phyloP scores from a whole-genome alignment of 768 basidiomycete species.

The Rhodotorula toruloides region DNA sequence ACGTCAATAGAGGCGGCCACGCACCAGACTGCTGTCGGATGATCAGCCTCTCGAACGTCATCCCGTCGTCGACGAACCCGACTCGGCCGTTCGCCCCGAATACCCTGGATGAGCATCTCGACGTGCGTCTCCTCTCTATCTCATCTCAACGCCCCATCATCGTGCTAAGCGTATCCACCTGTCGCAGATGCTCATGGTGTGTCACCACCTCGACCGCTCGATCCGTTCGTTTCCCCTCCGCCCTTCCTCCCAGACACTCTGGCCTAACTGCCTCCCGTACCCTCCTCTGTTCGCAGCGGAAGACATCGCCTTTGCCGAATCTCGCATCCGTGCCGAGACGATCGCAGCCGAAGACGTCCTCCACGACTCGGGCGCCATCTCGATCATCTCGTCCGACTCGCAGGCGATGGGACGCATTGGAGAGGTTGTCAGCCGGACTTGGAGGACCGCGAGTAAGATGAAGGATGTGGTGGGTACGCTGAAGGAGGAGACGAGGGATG shows the following conservation, averaged over 20 bases:
- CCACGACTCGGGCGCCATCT: conserved; percentile 66
- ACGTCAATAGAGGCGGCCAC: conserved; percentile 70
- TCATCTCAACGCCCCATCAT: not conserved
- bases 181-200: conserved; percentile 99
- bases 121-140: conserved; percentile 55
- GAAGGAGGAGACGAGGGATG: conserved; percentile 57
- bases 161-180: no score
- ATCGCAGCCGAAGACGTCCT: conserved; percentile 91
- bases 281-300: conserved; percentile 61
- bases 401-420: conserved; percentile 97
- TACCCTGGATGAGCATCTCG: conserved; percentile 93
- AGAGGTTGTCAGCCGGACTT: conserved; percentile 85
- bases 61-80: conserved; percentile 95
- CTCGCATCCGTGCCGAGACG: conserved; percentile 91
- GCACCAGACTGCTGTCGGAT: conserved; percentile 56
- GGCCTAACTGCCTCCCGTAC: not conserved
- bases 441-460: conserved; percentile 97
- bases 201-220: conserved; percentile 82
- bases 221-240: conserved; percentile 12
- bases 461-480: conserved; percentile 70
- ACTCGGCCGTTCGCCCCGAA: conserved; percentile 86
- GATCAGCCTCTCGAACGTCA: conserved; percentile 67
- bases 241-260: not conserved
- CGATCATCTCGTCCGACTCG: conserved; percentile 92
- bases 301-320: conserved; percentile 92